phyloP scores from a whole-genome alignment of 2,329 filamentous ascomycete species.

The Penicillium sp. region DNA sequence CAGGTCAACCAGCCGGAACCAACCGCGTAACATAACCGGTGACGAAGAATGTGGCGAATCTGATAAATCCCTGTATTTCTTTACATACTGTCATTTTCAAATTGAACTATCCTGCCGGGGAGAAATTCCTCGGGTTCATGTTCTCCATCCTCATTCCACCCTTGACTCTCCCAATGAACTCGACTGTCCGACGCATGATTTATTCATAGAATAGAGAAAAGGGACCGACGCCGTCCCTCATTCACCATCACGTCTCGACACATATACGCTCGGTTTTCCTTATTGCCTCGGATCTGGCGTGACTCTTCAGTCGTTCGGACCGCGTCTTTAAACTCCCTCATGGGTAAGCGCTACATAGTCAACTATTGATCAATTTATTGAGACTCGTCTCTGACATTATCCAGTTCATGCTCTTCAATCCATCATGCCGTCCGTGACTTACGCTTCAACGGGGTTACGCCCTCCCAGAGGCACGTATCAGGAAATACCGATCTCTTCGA shows the following conservation, averaged over 20 bases:
- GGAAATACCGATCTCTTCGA: conserved; percentile 38
- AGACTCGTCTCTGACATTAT: background rate
- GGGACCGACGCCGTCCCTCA: background rate
- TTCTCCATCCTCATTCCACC: conserved; percentile 7
- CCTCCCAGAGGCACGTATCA: conserved; percentile 27
- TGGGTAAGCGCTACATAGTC: conserved; percentile 1
- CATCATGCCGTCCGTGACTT: conserved; percentile 26
- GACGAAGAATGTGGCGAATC: conserved; percentile 12
- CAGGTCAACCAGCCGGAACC: conserved; percentile 2
- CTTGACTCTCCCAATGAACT: background rate
- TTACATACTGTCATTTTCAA: conserved; percentile 4
- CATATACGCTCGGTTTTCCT: conserved; percentile 1
- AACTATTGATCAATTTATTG: background rate
- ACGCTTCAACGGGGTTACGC: conserved; percentile 23
- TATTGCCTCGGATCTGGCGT: background rate
- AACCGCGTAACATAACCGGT: conserved; percentile 6
- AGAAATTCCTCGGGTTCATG: conserved; percentile 8
- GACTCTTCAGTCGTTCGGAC: background rate
- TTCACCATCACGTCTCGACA: background rate
- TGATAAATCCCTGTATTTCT: conserved; percentile 8
- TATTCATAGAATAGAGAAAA: conserved; percentile 4
- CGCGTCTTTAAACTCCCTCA: conserved; percentile 1
- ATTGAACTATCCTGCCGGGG: conserved; percentile 5
- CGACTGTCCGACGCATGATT: background rate
- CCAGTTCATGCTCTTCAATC: conserved; percentile 33